Conservation (phyloP, 768 basidiomycete species). For the Lactarius quietus region DNA sequence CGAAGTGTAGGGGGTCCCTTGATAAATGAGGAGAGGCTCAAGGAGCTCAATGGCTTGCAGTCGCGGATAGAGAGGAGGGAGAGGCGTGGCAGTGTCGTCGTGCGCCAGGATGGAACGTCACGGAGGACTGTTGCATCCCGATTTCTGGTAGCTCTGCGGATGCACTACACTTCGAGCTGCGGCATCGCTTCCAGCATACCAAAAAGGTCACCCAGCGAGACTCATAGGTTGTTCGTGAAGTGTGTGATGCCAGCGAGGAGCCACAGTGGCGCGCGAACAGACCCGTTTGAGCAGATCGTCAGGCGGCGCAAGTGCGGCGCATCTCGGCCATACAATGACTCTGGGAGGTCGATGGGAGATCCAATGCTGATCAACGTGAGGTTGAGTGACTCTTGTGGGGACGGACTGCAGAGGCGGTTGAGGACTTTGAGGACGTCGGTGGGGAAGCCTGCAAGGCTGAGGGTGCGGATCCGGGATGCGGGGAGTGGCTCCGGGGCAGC, state of each 20-base stretch:
- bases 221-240: slow-evolving; percentile 10
- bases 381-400: slow-evolving; percentile 8
- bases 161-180: slow-evolving; percentile 5
- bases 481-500: slow-evolving; percentile 12
- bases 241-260: slow-evolving; percentile 9
- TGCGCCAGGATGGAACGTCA: not conserved
- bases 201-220: not conserved
- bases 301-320: slow-evolving; percentile 12
- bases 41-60: not conserved
- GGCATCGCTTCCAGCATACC: slow-evolving; percentile 12
- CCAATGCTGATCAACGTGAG: not conserved
- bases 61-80: slow-evolving; percentile 9
- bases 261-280: slow-evolving; percentile 13
- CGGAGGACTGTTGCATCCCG: not conserved
- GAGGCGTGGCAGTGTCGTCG: slow-evolving; percentile 1
- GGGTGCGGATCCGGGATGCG: slow-evolving; percentile 9
- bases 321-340: slow-evolving; percentile 3
- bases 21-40: slow-evolving; percentile 2
- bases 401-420: slow-evolving; percentile 9
- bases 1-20: slow-evolving; percentile 5
- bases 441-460: slow-evolving; percentile 11
- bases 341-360: slow-evolving; percentile 1
- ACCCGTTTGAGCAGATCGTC: not conserved
- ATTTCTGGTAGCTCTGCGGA: not conserved
- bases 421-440: slow-evolving; percentile 9